Evolutionary conservation across 805 yeast species (phyloP), one percentile per base, ranked within the genome.

Genomic region (Zygosaccharomyces gambellarensis): DNA sequence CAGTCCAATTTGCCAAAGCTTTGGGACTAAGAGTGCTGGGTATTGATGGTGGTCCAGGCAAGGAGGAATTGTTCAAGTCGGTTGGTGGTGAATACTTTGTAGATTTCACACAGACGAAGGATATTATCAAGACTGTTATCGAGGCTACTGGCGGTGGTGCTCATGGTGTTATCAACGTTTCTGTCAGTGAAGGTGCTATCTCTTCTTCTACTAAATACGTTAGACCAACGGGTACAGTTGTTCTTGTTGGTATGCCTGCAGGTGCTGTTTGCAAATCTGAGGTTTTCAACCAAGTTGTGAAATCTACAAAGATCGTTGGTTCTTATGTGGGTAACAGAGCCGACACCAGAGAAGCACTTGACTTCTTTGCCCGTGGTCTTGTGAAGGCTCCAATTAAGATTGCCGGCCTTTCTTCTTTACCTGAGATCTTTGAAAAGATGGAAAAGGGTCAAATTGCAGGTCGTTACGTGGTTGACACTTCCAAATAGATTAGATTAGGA

Each of bases 261-360:
- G 83, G 82, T 61, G 92, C 94, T 55, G 78, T 79, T 69, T 80
- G 82, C 62, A 74, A 76, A 58, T 80, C 89, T 36, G 78, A 80
- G 50, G 88, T 88, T 48, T 84, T 87, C 74, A 73, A 76, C 56
- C 81, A 85, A 46, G 95, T 87, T 53, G 83, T 85, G 59, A 84
- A 79, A 72, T 80, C 87, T 50, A 74, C 85, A 68, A 74, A 75
- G 63, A 82, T 87, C 65, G 80, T 76, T 69, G 95, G 94, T 60
- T 86, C 95, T 47, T 85, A 85, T 65, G 95, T 87, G 55, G 96
- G 95, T 62, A 86, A 86, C 81, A 83, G 95, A 73, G 85, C 85
- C 57, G 96, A 88, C 72, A 80, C 92, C 58, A 78, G 83, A 55
- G 90, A 85, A 73, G 89, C 90, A 46, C 71, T 85, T 61, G 85